Evolutionary conservation across 306 rosid genomes (phyloP).

Genomic region (Aeschynomene evenia): DNA sequence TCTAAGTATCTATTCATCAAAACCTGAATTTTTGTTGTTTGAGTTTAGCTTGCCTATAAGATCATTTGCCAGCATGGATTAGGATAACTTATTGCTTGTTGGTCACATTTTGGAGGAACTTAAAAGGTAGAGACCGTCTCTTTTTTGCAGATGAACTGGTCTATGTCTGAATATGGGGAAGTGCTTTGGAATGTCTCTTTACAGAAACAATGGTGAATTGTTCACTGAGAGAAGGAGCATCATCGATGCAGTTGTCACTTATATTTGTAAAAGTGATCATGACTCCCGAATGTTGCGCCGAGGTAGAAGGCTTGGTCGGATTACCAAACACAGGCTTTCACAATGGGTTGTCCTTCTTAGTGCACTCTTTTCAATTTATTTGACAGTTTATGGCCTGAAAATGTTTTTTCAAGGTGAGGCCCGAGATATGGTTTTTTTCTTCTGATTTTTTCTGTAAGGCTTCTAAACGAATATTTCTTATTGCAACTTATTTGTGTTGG

Average conservation of each 20-base stretch:
- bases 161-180: slow-evolving; percentile 35
- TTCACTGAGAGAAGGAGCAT: slow-evolving; percentile 54
- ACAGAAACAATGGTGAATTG: slow-evolving; percentile 47
- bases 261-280: slow-evolving; percentile 31
- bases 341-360: slow-evolving; percentile 48
- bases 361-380: slow-evolving; percentile 47
- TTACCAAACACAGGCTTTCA: slow-evolving; percentile 48
- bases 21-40: slow-evolving; percentile 8
- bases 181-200: slow-evolving; percentile 47
- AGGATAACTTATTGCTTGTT: background rate
- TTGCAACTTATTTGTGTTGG: background rate
- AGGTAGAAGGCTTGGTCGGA: slow-evolving; percentile 66
- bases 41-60: slow-evolving; percentile 18
- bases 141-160: slow-evolving; percentile 40
- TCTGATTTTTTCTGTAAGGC: slow-evolving; percentile 7
- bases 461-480: slow-evolving; percentile 18
- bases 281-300: slow-evolving; percentile 60
- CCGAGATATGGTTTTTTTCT: slow-evolving; percentile 15
- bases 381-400: slow-evolving; percentile 57
- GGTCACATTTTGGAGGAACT: slow-evolving; percentile 13
- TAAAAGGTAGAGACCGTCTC: background rate
- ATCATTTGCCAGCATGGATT: background rate
- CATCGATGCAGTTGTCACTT: slow-evolving; percentile 27
- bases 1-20: background rate
- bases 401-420: slow-evolving; percentile 59